Conservation (phyloP, 345 rosid species). For the Psidium friedrichsthalianum region DNA sequence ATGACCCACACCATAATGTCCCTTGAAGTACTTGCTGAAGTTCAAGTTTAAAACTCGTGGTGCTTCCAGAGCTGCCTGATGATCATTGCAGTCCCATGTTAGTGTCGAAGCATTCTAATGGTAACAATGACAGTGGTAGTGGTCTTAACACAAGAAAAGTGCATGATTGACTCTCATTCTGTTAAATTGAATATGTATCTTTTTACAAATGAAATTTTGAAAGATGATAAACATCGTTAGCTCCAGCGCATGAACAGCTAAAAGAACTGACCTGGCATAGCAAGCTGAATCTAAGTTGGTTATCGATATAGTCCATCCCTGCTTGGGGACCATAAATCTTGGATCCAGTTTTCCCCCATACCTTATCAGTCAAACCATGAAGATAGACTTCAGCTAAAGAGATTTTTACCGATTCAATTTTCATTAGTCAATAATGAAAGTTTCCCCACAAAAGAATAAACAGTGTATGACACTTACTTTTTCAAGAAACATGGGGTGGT, state of each 20-base stretch:
- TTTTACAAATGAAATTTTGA: not conserved
- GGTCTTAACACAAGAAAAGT: not conserved
- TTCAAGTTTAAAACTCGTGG: conserved; percentile 65
- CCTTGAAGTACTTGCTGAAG: conserved; percentile 53
- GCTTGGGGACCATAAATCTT: conserved; percentile 79
- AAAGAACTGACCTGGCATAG: conserved; percentile 51
- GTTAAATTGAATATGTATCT: not conserved
- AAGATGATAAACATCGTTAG: not conserved
- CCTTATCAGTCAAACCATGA: conserved; percentile 25
- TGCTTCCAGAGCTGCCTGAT: conserved; percentile 89
- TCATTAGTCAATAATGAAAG: not conserved
- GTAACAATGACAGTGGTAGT: not conserved
- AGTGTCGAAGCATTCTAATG: not conserved
- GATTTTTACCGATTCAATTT: not conserved
- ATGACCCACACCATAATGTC: conserved; percentile 61
- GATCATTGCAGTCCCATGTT: not conserved
- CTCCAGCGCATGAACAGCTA: not conserved
- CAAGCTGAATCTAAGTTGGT: conserved; percentile 80
- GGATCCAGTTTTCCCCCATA: conserved; percentile 84
- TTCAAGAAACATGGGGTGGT: conserved; percentile 39
- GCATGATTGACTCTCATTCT: not conserved
- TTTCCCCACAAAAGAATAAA: not conserved
- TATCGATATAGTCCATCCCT: conserved; percentile 73
- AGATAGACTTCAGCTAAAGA: not conserved
- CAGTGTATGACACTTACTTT: conserved; percentile 30